A percentile compares a stretch with the other conserved stretches of the same genome.
Conservation (phyloP, 2,329 filamentous ascomycete species). For the Epichloe sp. region DNA sequence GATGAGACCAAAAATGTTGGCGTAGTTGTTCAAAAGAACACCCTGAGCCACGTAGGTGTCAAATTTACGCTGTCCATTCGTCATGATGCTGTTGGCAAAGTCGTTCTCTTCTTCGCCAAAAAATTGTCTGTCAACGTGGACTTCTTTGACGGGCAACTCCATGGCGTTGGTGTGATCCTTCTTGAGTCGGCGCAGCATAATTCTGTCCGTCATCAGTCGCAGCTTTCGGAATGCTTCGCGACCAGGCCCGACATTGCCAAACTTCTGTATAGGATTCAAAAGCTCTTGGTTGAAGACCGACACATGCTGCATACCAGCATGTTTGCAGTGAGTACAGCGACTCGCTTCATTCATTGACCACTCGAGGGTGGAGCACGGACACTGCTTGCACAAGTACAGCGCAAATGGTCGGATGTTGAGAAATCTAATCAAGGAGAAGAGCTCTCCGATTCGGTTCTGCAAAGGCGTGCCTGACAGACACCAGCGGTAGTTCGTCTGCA, state of each 20-base stretch:
- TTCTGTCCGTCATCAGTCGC: conserved; percentile 75
- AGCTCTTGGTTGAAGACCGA: conserved; percentile 86
- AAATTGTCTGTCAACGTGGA: conserved; percentile 85
- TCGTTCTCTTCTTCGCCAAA: conserved; percentile 90
- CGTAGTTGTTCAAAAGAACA: conserved; percentile 93
- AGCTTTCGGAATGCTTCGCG: conserved; percentile 66
- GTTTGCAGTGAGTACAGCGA: conserved; percentile 52
- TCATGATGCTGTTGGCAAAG: conserved; percentile 93
- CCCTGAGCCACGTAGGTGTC: conserved; percentile 91
- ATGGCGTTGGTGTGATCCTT: conserved; percentile 86
- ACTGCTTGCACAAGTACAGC: conserved; percentile 86
- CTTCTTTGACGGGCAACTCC: conserved; percentile 91
- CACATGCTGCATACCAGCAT: conserved; percentile 30
- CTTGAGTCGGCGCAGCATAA: conserved; percentile 94
- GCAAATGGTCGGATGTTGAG: conserved; percentile 80
- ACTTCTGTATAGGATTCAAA: conserved; percentile 64
- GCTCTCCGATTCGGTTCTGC: conserved; percentile 94
- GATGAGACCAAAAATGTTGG: conserved; percentile 96
- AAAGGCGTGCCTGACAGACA: conserved; percentile 90
- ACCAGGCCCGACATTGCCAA: conserved; percentile 48
- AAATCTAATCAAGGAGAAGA: conserved; percentile 89
- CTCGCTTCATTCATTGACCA: conserved; percentile 67
- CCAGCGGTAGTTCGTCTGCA: conserved; percentile 84
- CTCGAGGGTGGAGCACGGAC: conserved; percentile 66
- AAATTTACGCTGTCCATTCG: conserved; percentile 74